Base-by-base conservation (phyloP, 352 stramenopile species). In the Plasmopara viticola region DNA sequence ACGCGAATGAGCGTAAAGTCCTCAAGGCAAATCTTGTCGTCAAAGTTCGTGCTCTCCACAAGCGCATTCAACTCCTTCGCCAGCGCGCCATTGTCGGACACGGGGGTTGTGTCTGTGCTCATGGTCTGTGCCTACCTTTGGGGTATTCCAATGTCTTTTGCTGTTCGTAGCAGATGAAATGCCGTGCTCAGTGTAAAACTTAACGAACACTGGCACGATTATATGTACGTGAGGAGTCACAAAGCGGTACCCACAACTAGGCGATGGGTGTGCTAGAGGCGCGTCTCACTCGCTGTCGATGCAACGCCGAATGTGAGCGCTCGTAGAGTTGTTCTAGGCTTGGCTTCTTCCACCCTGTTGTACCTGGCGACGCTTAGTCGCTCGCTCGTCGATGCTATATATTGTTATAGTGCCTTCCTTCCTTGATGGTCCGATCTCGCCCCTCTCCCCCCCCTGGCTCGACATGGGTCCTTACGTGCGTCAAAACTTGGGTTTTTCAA, bases 1-100 rank as follows among this genome's bases (percentile, higher is more conserved):
- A 95, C 83, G 40, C 82, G 78, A 60, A 95, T 91, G 48, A 94
- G 77, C 61, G 83, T 85, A 50, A 96, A 96, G 66, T 96, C 86
- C 46, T 95, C 86, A 15, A 95, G 69, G 41, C 80, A 83, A 40
- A 96, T 86, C 64, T 91, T 91, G 71, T 91, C 81, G 48, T 89
- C 77, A 38, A 91, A 87, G 56, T 81, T 86, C 43, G 80, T 82
- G 56, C 66, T 78, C 51, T 84, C 70, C 45, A 91, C 78, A 31
- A 91, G 74, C 49, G 65, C 74, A 50, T 86, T 80, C 14, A 91
- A 64, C 49, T 90, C 77, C 43, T 77, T 68, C 28, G 67, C 53
- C 53, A 72, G 62, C 45, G 59, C 40, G 42, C 60, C 66, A 43
- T 57, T 54, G 31, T 72, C 62, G 14, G 66, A 70, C 37, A 53